Evolutionary conservation across 1,284 basidiomycete species (phyloP), one percentile per base, ranked within the genome.

Genomic region (Waitea zeae): DNA sequence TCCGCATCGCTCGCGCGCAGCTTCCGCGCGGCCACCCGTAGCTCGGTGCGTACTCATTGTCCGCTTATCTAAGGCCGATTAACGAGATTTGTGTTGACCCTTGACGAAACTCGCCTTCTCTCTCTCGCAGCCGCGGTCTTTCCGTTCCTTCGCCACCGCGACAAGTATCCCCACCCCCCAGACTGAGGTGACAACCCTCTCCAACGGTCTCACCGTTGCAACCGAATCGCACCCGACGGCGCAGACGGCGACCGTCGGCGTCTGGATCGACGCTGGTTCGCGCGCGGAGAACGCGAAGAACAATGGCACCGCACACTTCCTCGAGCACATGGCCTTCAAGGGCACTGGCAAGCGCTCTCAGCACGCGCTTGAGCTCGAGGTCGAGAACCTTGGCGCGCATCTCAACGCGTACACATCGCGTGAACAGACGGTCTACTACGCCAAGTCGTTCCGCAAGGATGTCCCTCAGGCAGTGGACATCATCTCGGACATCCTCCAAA

Each of bases 371-470:
- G 95, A 98, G 62, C 71, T 97, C 41, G 92, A 98, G 58, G 93
- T 98, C 32, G 93, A 99, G 64, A 95, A 96, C 64, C 68, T 97
- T 41, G 95, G 95, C 46, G 89, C 93, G 27, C 93, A 97, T 57
- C 64, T 99, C 41, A 97, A 98, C 57, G 93, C 95, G 37, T 98
- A 97, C 66, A 99, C 93, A 13, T 96, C 92, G 30, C 77, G 93
- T 44, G 93, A 98, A 62, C 93, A 98, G 62, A 99, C 95, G 20
- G 92, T 97, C 43, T 99, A 97, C 67, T 97, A 97, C 56, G 93
- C 93, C 52, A 97, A 97, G 71, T 82, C 86, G 52, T 98, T 99
- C 76, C 74, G 83, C 56, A 84, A 93, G 67, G 95, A 98, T 55
- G 87, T 97, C 14, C 73, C 77, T 20, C 70, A 72, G 40, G 77